Evolutionary conservation across 1,284 basidiomycete genomes (phyloP).

Genomic region (Vanrija sp.): DNA sequence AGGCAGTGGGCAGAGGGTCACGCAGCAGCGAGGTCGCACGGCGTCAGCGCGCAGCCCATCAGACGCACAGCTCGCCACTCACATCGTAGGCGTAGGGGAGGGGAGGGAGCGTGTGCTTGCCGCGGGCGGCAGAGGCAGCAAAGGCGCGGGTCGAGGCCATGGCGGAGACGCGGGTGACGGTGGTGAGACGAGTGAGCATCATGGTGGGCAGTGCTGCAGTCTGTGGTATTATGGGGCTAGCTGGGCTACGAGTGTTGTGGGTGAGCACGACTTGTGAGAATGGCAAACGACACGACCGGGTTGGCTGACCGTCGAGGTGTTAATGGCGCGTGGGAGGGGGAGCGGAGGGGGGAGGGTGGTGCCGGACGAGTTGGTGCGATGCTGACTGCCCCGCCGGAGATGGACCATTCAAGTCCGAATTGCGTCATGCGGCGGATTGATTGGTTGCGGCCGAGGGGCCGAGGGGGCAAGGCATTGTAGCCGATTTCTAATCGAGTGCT

Average conservation of each 20-base stretch:
- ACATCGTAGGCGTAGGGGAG: constrained; percentile 89
- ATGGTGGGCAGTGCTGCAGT: constrained; percentile 4
- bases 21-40: neutral
- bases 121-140: constrained; percentile 16
- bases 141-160: constrained; percentile 7
- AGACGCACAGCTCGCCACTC: constrained; percentile 32
- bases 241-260: neutral
- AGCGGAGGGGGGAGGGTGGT: too few species aligned
- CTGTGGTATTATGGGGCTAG: too few species aligned
- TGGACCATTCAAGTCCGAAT: too few species aligned
- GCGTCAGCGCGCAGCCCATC: neutral
- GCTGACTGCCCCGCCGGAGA: too few species aligned
- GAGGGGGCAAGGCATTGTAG: too few species aligned
- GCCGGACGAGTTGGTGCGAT: too few species aligned
- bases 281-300: neutral
- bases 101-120: constrained; percentile 61
- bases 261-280: neutral
- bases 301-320: too few species aligned
- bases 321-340: too few species aligned
- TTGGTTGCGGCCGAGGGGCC: too few species aligned
- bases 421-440: too few species aligned
- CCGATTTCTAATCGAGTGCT: too few species aligned
- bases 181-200: constrained; percentile 9
- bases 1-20: too few species aligned
- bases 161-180: constrained; percentile 12